phyloP scores from a whole-genome alignment of 352 stramenopile genomes.

The Phytophthora pluvialis region DNA sequence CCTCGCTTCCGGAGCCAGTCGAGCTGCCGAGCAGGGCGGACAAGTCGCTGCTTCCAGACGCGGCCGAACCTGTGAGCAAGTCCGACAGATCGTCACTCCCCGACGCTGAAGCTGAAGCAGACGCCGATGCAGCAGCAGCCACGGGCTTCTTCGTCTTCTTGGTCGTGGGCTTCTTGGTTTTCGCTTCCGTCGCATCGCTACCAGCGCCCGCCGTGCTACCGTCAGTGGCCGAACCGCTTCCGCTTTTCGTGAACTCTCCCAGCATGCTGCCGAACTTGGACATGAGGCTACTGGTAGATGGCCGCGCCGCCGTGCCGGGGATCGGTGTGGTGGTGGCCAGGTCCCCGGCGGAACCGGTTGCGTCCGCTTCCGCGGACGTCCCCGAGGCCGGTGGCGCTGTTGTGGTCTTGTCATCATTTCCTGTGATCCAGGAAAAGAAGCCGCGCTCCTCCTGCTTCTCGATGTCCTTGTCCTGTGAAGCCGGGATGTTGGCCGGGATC shows the following conservation, averaged over 20 bases:
- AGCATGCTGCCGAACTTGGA: slow-evolving; percentile 28
- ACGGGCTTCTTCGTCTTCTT: slow-evolving; percentile 14
- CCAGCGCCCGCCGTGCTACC: slow-evolving; percentile 10
- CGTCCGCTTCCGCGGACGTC: background rate
- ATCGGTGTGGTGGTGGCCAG: slow-evolving; percentile 26
- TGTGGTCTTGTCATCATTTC: background rate
- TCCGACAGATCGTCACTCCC: slow-evolving; percentile 19
- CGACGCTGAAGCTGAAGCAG: slow-evolving; percentile 2
- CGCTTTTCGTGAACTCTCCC: slow-evolving; percentile 4
- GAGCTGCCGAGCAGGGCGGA: slow-evolving; percentile 21
- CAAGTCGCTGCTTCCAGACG: slow-evolving; percentile 8
- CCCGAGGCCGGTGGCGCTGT: background rate
- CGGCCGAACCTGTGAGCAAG: background rate
- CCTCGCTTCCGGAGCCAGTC: slow-evolving; percentile 17
- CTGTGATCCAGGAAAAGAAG: slow-evolving; percentile 23
- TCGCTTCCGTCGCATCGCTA: background rate
- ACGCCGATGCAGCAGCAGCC: background rate
- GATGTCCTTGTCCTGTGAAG: slow-evolving; percentile 12
- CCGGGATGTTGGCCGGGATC: background rate
- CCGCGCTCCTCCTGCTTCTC: slow-evolving; percentile 27
- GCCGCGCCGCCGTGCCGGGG: slow-evolving; percentile 9
- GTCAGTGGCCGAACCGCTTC: background rate
- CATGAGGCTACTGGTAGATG: slow-evolving; percentile 20
- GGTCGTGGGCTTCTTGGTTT: background rate
- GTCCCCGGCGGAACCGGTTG: background rate